Evolutionary conservation across 2,329 filamentous ascomycete species (phyloP).

Genomic region (Malbranchea cinnamomea): DNA sequence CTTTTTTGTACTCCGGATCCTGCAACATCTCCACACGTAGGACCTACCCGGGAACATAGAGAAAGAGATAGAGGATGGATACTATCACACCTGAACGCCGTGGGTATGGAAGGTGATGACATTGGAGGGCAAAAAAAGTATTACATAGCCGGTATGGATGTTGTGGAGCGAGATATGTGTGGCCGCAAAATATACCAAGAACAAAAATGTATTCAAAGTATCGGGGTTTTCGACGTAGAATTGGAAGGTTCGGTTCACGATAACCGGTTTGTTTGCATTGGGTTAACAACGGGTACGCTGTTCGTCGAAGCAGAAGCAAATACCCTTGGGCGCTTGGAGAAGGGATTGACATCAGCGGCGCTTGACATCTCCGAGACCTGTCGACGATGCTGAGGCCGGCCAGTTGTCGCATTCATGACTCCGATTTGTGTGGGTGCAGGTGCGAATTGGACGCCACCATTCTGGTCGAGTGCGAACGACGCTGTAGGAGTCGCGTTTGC

Average conservation of each 20-base stretch:
- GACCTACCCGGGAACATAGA: too few relatives aligned
- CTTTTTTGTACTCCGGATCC: too few relatives aligned
- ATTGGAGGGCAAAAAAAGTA: too few relatives aligned
- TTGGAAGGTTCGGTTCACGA: constrained; percentile 5
- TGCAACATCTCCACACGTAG: too few relatives aligned
- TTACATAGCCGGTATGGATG: too few relatives aligned
- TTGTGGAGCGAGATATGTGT: too few relatives aligned
- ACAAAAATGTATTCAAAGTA: too few relatives aligned
- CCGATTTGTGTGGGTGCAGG: constrained; percentile 9
- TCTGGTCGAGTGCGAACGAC: constrained; percentile 9
- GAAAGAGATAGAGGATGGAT: too few relatives aligned
- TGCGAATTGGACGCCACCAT: constrained; percentile 11
- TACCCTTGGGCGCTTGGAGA: constrained; percentile 45
- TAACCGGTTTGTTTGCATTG: constrained; percentile 33
- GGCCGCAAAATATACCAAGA: too few relatives aligned
- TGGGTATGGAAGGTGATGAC: too few relatives aligned
- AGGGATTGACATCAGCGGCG: constrained; percentile 35
- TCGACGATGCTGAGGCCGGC: constrained; percentile 31
- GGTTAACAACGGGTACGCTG: constrained; percentile 29
- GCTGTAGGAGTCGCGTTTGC: constrained; percentile 12
- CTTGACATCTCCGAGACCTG: constrained; percentile 48
- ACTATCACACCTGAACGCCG: too few relatives aligned
- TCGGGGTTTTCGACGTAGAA: too few relatives aligned
- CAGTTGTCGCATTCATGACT: constrained; percentile 10
- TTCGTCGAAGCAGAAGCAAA: constrained; percentile 29